These are phyloP conservation scores for Adansonia rubrostipa DNA, from an alignment of 441 rosid species.

Conservation along the genomic window DNA sequence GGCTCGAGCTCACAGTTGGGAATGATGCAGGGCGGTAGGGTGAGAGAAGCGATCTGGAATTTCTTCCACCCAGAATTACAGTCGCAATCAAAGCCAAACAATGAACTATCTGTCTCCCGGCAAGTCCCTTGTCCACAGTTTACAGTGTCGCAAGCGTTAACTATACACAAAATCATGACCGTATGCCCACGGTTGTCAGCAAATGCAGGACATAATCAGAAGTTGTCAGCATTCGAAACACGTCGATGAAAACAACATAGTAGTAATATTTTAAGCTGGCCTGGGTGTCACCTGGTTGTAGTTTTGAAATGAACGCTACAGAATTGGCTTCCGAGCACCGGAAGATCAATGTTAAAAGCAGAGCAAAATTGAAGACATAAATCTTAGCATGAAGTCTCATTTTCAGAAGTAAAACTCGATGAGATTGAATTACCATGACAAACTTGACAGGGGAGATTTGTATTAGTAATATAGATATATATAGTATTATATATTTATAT, in stretches of 20 bases:
- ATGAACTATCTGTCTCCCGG: not conserved
- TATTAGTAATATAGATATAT: not conserved
- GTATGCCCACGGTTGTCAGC: not conserved
- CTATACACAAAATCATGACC: not conserved
- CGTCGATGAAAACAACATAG: not conserved
- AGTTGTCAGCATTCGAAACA: not conserved
- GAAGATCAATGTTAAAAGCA: not conserved
- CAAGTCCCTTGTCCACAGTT: constrained; percentile 29
- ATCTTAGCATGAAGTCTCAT: not conserved
- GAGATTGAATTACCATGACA: not conserved
- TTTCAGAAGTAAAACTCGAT: not conserved
- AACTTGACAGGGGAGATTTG: not conserved
- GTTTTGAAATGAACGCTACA: not conserved
- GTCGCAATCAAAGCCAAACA: constrained; percentile 21
- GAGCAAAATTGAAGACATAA: not conserved
- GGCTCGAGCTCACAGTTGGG: constrained; percentile 7
- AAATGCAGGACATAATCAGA: not conserved
- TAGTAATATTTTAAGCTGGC: not conserved
- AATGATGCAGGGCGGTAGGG: constrained; percentile 6
- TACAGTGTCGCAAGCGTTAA: not conserved
- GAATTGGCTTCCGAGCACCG: not conserved
- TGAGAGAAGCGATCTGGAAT: not conserved
- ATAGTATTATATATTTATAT: not conserved
- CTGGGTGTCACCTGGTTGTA: not conserved
- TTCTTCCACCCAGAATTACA: constrained; percentile 29